These are phyloP conservation scores for Halteria grandinella DNA, from an alignment of 73 alveolate genomes.

Conservation along the genomic window DNA sequence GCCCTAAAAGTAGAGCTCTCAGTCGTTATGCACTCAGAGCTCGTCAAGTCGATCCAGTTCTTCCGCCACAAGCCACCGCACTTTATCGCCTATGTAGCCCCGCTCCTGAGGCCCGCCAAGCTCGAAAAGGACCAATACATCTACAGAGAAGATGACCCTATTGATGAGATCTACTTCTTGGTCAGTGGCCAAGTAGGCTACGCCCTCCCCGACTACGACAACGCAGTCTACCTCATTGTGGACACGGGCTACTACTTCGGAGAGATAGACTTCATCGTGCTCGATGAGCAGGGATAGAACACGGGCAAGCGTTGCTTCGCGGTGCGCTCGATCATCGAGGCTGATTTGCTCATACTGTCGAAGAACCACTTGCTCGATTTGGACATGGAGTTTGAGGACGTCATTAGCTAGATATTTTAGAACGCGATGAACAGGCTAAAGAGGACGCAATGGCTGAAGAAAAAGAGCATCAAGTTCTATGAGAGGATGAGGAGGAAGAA, in stretches of 20 bases:
- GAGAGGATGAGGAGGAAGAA: background rate
- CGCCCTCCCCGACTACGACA: constrained; percentile 8
- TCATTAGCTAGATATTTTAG: constrained; percentile 31
- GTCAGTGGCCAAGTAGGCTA: constrained; percentile 71
- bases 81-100: constrained; percentile 87
- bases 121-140: constrained; percentile 76
- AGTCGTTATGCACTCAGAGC: constrained; percentile 76
- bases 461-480: background rate
- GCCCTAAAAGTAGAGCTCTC: constrained; percentile 62
- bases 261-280: constrained; percentile 53
- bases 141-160: constrained; percentile 84
- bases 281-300: constrained; percentile 20
- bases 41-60: constrained; percentile 71
- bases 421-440: constrained; percentile 38
- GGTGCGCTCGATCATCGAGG: constrained; percentile 48
- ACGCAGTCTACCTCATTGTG: constrained; percentile 38
- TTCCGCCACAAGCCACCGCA: constrained; percentile 77
- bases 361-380: constrained; percentile 38
- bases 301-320: constrained; percentile 57
- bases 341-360: constrained; percentile 44
- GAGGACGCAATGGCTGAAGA: background rate
- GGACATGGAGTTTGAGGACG: constrained; percentile 61
- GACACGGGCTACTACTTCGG: constrained; percentile 57
- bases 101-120: constrained; percentile 78
- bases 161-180: constrained; percentile 86